Base-by-base conservation (phyloP, 1,284 basidiomycete genomes). In the Ustilago vetiveriae region DNA sequence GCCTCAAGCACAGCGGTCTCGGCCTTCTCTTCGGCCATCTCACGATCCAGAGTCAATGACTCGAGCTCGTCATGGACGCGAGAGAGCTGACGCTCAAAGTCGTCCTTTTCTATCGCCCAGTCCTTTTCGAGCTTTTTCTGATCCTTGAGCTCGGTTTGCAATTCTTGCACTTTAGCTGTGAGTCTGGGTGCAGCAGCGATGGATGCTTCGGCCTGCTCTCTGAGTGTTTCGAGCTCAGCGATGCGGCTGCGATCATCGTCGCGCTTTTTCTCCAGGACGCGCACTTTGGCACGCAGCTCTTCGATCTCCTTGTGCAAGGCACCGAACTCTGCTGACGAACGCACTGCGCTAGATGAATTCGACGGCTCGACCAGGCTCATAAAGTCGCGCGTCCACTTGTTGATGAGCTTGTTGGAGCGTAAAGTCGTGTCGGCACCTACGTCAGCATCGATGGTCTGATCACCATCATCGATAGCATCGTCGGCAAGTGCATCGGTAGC, bases 1-100 rank as follows among this genome's bases (percentile, higher is more conserved):
- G 92, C 73, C 71, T 86, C 87, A 82, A 96, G 94, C 67, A 86
- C 90, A 49, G 90, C 81, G 37, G 89, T 88, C 81, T 98, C 95
- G 0, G 91, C 89, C 70, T 89, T 88, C 82, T 98, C 95, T 82
- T 98, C 96, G 0, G 95, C 95, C 48, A 98, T 90, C 82, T 99
- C 96, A 82, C 94, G 93, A 82, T 99, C 96, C 67, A 99, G 84
- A 85, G 92, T 92, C 3, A 89, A 86, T 88, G 98, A 93, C 84
- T 99, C 96, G 32, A 98, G 84, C 81, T 94, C 91, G 72, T 97
- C 94, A 52, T 90, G 88, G 2, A 89, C 82, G 75, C 95, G 92
- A 6, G 87, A 80, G 2, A 89, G 84, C 35, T 88, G 85, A 16
- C 82, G 57, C 29, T 64, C 63, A 45, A 67, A 72, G 39, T 70